Evolutionary conservation across 768 basidiomycete species (phyloP).

Genomic region (Fomitopsis serialis): DNA sequence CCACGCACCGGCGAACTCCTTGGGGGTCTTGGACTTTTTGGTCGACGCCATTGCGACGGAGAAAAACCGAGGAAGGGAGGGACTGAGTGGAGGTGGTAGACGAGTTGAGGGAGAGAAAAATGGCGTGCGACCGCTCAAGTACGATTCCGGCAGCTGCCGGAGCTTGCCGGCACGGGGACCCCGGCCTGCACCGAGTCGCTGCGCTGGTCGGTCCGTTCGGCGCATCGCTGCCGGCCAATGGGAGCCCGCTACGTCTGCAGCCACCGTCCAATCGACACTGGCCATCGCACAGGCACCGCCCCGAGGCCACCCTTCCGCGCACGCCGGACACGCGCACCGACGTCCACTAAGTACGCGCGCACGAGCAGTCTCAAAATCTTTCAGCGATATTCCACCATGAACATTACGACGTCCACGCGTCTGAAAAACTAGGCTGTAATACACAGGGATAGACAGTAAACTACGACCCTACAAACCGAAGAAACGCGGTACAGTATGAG

Average conservation of each 20-base stretch:
- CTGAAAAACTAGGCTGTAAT: not conserved
- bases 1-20: slow-evolving; percentile 81
- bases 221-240: not conserved
- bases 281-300: not conserved
- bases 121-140: slow-evolving; percentile 21
- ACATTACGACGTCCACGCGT: too few relatives aligned
- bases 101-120: slow-evolving; percentile 34
- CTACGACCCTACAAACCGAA: not conserved
- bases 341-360: too few relatives aligned
- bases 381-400: too few relatives aligned
- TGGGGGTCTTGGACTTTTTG: slow-evolving; percentile 83
- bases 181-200: slow-evolving; percentile 7
- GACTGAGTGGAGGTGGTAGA: slow-evolving; percentile 48
- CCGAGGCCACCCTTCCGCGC: not conserved
- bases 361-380: too few relatives aligned
- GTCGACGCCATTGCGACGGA: slow-evolving; percentile 71
- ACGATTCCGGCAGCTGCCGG: slow-evolving; percentile 19
- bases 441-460: not conserved
- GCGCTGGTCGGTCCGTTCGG: not conserved
- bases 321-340: too few relatives aligned
- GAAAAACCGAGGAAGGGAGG: slow-evolving; percentile 32
- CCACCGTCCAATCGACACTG: not conserved
- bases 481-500: not conserved
- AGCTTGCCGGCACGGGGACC: slow-evolving; percentile 9
- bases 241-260: slow-evolving; percentile 1